A percentile compares a stretch with the other conserved stretches of the same genome.
Evolutionary conservation across 768 basidiomycete species (phyloP).

Genomic region (Chalciporus piperatus): DNA sequence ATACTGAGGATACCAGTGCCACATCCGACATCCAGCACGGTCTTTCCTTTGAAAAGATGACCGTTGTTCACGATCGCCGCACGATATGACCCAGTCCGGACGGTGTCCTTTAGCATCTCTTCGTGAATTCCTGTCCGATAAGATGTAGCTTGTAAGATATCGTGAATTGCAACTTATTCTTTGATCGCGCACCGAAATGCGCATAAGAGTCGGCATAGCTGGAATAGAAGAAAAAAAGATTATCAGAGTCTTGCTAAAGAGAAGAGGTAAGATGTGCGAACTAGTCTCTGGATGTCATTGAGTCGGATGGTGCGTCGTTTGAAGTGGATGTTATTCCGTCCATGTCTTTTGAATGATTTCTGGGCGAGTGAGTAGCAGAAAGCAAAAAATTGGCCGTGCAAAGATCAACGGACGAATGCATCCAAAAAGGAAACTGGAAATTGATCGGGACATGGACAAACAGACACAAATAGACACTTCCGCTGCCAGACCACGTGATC

Average conservation of each 20-base stretch:
- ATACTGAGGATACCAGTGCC: conserved; percentile 97
- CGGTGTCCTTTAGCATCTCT: conserved; percentile 98
- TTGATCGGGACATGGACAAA: conserved; percentile 11
- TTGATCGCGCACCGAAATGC: conserved; percentile 69
- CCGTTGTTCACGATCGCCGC: conserved; percentile 91
- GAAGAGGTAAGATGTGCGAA: conserved; percentile 47
- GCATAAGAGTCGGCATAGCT: conserved; percentile 97
- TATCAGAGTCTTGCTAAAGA: conserved; percentile 36
- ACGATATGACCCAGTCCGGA: conserved; percentile 94
- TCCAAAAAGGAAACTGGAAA: conserved; percentile 7
- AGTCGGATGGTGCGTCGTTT: conserved; percentile 28
- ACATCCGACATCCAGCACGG: conserved; percentile 96
- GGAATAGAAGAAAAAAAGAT: conserved; percentile 34
- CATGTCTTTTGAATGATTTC: conserved; percentile 19
- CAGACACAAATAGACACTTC: conserved; percentile 13
- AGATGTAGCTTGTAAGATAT: conserved; percentile 5
- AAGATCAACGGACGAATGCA: neutral
- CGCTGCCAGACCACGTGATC: conserved; percentile 19
- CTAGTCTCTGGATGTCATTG: conserved; percentile 90
- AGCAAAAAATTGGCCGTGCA: conserved; percentile 4
- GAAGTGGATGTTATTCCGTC: conserved; percentile 31
- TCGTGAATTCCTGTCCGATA: conserved; percentile 81
- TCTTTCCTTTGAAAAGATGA: conserved; percentile 95
- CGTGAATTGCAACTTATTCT: neutral
- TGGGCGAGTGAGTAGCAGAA: neutral